Base-by-base conservation (phyloP, 108 stramenopile genomes). In the Cylindrotheca fusiformis region DNA sequence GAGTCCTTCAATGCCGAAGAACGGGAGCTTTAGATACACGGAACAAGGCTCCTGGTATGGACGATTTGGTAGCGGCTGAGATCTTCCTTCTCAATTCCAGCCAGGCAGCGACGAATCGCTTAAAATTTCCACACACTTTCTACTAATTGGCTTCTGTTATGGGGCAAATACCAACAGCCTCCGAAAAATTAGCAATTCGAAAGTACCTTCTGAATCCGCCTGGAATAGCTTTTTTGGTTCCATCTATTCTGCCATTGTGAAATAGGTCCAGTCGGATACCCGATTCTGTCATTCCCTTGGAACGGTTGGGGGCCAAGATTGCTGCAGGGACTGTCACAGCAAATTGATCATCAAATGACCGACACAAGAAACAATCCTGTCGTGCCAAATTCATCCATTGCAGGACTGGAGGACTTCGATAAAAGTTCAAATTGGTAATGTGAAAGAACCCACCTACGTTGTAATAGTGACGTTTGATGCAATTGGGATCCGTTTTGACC, bases 371-470 rank as follows among this genome's bases (percentile, higher is more conserved):
- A 21, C 58, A 48, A 52, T 74, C 65, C 2, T 69, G 63, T 50
- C 71, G 58, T 62, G 48, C 48, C 14, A 32, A 55, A 6, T 71
- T 32, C 4, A 55, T 20, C 48, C 62, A 73, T 29, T 29, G 29
- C 20, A 48, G 26, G 0, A 68, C 59, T 4, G 24, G 52, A 17
- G 44, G 27, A 21, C 48, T 50, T 12, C 78, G 73, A 54, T 75
- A 79, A 46, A 74, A 74, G 22, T 79, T 74, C 33, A 79, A 44
- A 41, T 74, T 67, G 48, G 78, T 79, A 32, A 79, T 66, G 49
- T 79, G 78, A 36, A 74, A 70, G 48, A 75, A 75, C 32, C 78
- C 78, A 58, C n/a, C n/a, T n/a, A n/a, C n/a, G n/a, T n/a, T n/a
- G n/a, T n/a, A n/a, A n/a, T n/a, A n/a, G n/a, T n/a, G n/a, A n/a